These are phyloP conservation scores for Apiospora arundinis DNA, from an alignment of 2,329 filamentous ascomycete genomes.

Conservation along the genomic window DNA sequence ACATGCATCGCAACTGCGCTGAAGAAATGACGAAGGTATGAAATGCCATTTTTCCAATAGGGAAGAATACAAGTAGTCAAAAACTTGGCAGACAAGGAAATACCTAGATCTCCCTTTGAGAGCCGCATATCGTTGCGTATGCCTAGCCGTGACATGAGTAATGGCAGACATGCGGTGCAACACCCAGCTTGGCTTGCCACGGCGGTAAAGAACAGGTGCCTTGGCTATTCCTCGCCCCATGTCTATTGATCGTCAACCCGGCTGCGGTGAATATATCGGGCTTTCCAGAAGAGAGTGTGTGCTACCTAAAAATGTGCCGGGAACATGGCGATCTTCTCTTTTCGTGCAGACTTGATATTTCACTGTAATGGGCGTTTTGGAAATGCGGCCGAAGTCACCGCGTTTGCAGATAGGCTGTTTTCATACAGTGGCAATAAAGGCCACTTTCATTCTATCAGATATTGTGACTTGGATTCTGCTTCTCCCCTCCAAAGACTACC, in stretches of 20 bases:
- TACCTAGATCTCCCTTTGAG: neutral
- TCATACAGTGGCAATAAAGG: neutral
- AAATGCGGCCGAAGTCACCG: neutral
- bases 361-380: too few species aligned
- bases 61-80: too few species aligned
- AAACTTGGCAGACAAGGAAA: neutral
- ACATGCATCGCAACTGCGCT: neutral
- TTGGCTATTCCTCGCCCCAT: neutral
- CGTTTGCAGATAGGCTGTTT: neutral
- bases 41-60: too few species aligned
- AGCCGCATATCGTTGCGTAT: neutral
- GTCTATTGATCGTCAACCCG: neutral
- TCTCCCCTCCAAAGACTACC: neutral
- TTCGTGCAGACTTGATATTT: too few species aligned
- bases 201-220: slow-evolving; percentile 1
- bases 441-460: neutral
- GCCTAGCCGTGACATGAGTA: slow-evolving; percentile 1
- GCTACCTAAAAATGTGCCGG: too few species aligned
- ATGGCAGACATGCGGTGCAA: slow-evolving; percentile 1
- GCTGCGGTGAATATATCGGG: neutral
- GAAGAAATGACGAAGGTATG: neutral
- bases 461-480: neutral
- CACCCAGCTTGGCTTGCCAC: slow-evolving; percentile 2
- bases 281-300: neutral
- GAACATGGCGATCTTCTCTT: too few species aligned